Conservation (phyloP, 2,329 filamentous ascomycete species). For the Teratosphaeria zuluensis region DNA sequence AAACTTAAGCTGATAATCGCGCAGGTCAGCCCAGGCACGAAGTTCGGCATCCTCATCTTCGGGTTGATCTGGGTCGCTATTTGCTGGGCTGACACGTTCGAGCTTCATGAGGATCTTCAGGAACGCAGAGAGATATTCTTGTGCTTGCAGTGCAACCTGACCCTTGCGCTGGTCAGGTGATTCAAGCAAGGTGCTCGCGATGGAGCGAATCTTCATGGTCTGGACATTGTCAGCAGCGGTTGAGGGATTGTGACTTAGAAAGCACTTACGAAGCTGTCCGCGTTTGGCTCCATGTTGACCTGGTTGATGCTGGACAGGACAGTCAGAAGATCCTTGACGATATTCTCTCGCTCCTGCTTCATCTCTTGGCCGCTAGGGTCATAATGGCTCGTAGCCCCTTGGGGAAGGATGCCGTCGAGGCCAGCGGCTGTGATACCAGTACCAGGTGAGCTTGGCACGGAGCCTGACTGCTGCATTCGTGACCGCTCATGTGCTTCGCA, state of each 20-base stretch:
- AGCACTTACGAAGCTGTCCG: constrained; percentile 49
- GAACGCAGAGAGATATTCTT: constrained; percentile 63
- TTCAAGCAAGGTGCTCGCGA: constrained; percentile 70
- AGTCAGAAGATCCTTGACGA: constrained; percentile 67
- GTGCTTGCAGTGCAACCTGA: constrained; percentile 47
- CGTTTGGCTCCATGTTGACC: constrained; percentile 71
- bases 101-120: constrained; percentile 65
- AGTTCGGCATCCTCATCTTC: constrained; percentile 66
- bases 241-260: neutral
- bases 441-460: constrained; percentile 25
- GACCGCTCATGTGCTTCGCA: constrained; percentile 49
- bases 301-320: constrained; percentile 71
- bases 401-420: constrained; percentile 25
- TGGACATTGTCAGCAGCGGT: constrained; percentile 18
- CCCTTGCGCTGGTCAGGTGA: constrained; percentile 45
- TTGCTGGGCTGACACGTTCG: constrained; percentile 51
- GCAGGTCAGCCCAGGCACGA: constrained; percentile 65
- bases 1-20: constrained; percentile 68
- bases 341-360: constrained; percentile 66
- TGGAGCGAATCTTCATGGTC: constrained; percentile 76
- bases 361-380: constrained; percentile 54
- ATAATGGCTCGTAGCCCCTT: constrained; percentile 21
- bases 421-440: constrained; percentile 27
- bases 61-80: constrained; percentile 23
- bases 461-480: constrained; percentile 33